A percentile compares a stretch with the other conserved stretches of the same genome.
Evolutionary conservation across 495 filamentous ascomycete genomes (phyloP).

Genomic region (Aspergillus coremiiformis): DNA sequence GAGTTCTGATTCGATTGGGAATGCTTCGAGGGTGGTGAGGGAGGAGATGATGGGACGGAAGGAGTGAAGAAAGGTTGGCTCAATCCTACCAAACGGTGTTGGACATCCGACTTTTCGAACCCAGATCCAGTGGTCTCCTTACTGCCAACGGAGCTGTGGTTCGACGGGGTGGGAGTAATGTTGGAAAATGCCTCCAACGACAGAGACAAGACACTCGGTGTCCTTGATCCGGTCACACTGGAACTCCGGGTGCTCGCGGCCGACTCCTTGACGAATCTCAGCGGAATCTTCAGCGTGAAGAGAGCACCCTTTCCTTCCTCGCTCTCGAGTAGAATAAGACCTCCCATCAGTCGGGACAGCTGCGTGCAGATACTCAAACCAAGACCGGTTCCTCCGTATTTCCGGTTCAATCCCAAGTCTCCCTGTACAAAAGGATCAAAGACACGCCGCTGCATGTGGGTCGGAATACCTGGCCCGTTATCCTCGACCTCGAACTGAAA

Average conservation of each 20-base stretch:
- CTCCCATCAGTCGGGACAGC: slow-evolving; percentile 75
- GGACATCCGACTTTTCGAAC: slow-evolving; percentile 39
- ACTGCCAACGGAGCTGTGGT: slow-evolving; percentile 15
- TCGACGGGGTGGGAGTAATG: slow-evolving; percentile 17
- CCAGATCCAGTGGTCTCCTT: slow-evolving; percentile 16
- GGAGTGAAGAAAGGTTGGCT: slow-evolving; percentile 81
- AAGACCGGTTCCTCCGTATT: slow-evolving; percentile 85
- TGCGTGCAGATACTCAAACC: slow-evolving; percentile 86
- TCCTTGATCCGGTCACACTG: slow-evolving; percentile 19
- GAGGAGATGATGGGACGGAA: slow-evolving; percentile 29
- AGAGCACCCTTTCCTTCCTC: slow-evolving; percentile 66
- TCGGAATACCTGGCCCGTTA: slow-evolving; percentile 83
- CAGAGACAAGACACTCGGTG: slow-evolving; percentile 19
- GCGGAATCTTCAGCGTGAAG: slow-evolving; percentile 77
- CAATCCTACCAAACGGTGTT: slow-evolving; percentile 74
- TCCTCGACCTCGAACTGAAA: slow-evolving; percentile 90
- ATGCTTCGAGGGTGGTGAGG: not conserved
- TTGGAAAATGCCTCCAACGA: slow-evolving; percentile 27
- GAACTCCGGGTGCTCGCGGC: slow-evolving; percentile 41
- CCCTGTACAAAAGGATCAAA: slow-evolving; percentile 96
- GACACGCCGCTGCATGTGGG: slow-evolving; percentile 64
- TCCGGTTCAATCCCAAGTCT: slow-evolving; percentile 79
- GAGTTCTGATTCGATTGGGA: not conserved
- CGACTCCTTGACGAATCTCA: slow-evolving; percentile 64
- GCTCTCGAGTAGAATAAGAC: slow-evolving; percentile 64